These are phyloP conservation scores for Phytophthora nicotianae DNA, from an alignment of 352 stramenopile species.

Conservation along the genomic window DNA sequence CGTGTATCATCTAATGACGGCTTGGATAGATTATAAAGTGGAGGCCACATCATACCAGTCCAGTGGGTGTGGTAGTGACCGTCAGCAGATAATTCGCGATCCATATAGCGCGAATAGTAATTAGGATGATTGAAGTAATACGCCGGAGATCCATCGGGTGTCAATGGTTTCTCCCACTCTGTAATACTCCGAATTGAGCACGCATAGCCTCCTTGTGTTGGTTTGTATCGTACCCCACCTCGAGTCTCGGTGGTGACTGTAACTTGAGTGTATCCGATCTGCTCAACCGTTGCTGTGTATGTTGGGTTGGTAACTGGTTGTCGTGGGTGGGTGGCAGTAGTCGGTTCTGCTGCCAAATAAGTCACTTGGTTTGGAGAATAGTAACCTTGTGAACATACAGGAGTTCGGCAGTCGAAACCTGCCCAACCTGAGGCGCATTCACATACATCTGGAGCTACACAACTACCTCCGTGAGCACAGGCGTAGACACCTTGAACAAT, in stretches of 20 bases:
- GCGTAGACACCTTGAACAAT: conserved; percentile 94
- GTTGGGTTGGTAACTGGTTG: conserved; percentile 70
- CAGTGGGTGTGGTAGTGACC: conserved; percentile 88
- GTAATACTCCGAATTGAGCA: conserved; percentile 95
- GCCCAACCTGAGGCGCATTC: conserved; percentile 91
- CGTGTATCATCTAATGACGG: conserved; percentile 91
- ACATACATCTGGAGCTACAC: conserved; percentile 91
- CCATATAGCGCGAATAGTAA: conserved; percentile 97
- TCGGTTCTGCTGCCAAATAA: conserved; percentile 81
- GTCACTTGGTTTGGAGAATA: conserved; percentile 79
- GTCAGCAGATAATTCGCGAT: conserved; percentile 81
- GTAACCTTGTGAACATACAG: conserved; percentile 94
- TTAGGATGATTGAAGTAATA: conserved; percentile 94
- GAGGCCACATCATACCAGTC: conserved; percentile 91
- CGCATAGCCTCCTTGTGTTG: conserved; percentile 92
- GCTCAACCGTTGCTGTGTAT: conserved; percentile 62
- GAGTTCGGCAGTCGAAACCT: conserved; percentile 97
- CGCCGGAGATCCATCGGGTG: conserved; percentile 54
- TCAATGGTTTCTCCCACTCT: conserved; percentile 92
- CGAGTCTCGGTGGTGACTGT: conserved; percentile 39
- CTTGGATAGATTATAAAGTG: conserved; percentile 88
- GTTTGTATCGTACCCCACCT: conserved; percentile 65
- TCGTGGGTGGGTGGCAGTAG: conserved; percentile 42
- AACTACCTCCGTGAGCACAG: conserved; percentile 95
- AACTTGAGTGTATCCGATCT: conserved; percentile 55